Evolutionary conservation across 2,329 filamentous ascomycete genomes (phyloP).

Genomic region (Calcarisporium arbuscula): DNA sequence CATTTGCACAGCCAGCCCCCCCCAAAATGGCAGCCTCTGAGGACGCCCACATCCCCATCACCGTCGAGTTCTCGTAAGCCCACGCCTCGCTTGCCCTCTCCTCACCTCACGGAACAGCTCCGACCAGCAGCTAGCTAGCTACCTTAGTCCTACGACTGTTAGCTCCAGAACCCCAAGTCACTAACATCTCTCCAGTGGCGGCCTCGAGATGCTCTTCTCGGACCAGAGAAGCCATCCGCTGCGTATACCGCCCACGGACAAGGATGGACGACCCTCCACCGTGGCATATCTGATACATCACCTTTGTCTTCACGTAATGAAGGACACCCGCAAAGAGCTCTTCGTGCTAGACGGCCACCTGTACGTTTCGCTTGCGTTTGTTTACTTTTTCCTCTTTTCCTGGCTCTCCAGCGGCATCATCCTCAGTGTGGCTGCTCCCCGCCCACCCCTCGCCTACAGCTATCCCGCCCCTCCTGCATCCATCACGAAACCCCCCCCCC

Average conservation of each 20-base stretch:
- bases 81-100: constrained; percentile 8
- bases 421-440: too few relatives aligned
- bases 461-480: too few relatives aligned
- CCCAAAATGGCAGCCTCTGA: too few relatives aligned
- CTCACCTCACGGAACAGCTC: constrained; percentile 5
- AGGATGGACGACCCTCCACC: constrained; percentile 55
- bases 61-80: constrained; percentile 63
- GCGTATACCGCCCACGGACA: constrained; percentile 56
- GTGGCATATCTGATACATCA: constrained; percentile 72
- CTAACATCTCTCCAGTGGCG: constrained; percentile 54
- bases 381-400: too few relatives aligned
- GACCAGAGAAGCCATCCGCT: constrained; percentile 71
- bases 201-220: constrained; percentile 88
- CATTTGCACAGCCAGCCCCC: too few relatives aligned
- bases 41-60: constrained; percentile 45
- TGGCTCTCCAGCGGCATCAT: too few relatives aligned
- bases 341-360: constrained; percentile 84
- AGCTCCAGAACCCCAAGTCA: not conserved
- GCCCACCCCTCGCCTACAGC: too few relatives aligned
- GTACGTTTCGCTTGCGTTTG: too few relatives aligned
- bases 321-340: constrained; percentile 75
- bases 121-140: too few relatives aligned
- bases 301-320: constrained; percentile 78
- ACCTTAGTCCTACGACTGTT: not conserved
- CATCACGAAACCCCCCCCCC: too few relatives aligned